Conservation (phyloP, 1,284 basidiomycete species). For the Rhodotorula sp. region DNA sequence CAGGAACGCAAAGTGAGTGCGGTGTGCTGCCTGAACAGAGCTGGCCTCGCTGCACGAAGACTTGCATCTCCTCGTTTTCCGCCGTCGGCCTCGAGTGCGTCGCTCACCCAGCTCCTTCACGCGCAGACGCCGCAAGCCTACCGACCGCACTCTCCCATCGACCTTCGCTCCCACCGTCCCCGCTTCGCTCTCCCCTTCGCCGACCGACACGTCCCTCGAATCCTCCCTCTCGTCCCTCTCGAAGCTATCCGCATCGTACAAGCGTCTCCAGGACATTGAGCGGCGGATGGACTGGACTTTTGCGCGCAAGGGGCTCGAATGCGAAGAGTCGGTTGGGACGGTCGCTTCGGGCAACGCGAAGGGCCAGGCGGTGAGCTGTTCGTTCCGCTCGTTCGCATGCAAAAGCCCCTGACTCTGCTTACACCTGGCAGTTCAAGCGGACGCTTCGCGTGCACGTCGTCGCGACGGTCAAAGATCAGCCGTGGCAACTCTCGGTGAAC, state of each 20-base stretch:
- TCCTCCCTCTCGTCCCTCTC: slow-evolving; percentile 23
- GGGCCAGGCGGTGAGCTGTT: background rate
- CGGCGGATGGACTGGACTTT: slow-evolving; percentile 93
- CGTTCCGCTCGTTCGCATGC: background rate
- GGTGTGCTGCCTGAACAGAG: no score
- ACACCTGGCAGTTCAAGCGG: slow-evolving; percentile 64
- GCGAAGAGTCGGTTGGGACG: slow-evolving; percentile 61
- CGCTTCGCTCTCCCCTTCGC: background rate
- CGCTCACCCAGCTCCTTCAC: no score
- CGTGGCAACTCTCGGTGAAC: slow-evolving; percentile 30
- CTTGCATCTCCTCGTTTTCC: no score
- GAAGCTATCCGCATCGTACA: slow-evolving; percentile 54
- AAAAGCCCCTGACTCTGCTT: background rate
- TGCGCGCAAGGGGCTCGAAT: slow-evolving; percentile 81
- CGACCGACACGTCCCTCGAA: slow-evolving; percentile 16
- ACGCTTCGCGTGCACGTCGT: slow-evolving; percentile 84
- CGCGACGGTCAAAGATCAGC: slow-evolving; percentile 80
- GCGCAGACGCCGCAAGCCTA: slow-evolving; percentile 33
- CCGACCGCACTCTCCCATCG: slow-evolving; percentile 27
- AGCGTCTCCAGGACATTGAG: slow-evolving; percentile 81
- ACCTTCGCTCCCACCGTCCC: slow-evolving; percentile 2
- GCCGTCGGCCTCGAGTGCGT: no score
- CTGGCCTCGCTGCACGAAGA: no score
- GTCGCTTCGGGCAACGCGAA: no score
- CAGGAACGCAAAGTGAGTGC: slow-evolving; percentile 20